phyloP scores from a whole-genome alignment of 768 basidiomycete species.

The Tephrocybe sp. region DNA sequence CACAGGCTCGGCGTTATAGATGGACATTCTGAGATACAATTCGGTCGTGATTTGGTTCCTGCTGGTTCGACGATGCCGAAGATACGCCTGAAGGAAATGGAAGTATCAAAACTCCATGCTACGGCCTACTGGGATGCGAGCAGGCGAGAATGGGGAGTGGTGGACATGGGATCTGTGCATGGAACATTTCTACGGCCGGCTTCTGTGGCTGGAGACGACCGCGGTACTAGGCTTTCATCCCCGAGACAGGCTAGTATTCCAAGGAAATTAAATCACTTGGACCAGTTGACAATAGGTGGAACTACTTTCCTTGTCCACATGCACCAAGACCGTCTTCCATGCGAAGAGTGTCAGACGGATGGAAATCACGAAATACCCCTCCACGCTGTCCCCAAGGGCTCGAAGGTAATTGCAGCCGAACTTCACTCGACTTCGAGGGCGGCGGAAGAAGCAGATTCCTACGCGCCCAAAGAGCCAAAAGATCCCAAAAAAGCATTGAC shows the following conservation, averaged over 20 bases:
- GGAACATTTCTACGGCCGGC: constrained; percentile 66
- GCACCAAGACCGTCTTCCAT: constrained; percentile 62
- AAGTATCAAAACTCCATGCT: constrained; percentile 80
- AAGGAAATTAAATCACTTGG: constrained; percentile 59
- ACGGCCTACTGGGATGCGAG: constrained; percentile 69
- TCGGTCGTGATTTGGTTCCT: constrained; percentile 68
- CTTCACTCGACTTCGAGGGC: constrained; percentile 25
- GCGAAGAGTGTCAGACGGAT: constrained; percentile 57
- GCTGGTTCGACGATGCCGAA: constrained; percentile 54
- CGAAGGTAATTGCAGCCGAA: constrained; percentile 25
- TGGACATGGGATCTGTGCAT: constrained; percentile 86
- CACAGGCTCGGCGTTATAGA: constrained; percentile 42
- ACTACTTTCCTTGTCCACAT: constrained; percentile 73
- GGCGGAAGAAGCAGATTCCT: constrained; percentile 22
- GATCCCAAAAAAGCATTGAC: constrained; percentile 68
- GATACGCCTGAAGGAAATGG: constrained; percentile 81
- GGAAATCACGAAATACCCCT: constrained; percentile 60
- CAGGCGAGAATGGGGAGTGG: constrained; percentile 65
- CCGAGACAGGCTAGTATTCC: constrained; percentile 71
- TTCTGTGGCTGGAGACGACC: constrained; percentile 20
- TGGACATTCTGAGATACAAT: constrained; percentile 61
- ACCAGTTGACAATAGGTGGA: constrained; percentile 64
- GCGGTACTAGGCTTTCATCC: constrained; percentile 58
- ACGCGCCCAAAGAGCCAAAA: constrained; percentile 27
- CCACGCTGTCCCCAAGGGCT: constrained; percentile 34